phyloP scores from a whole-genome alignment of 2,329 filamentous ascomycete species.

The Ophiocordyceps polyrhachis-furcata region DNA sequence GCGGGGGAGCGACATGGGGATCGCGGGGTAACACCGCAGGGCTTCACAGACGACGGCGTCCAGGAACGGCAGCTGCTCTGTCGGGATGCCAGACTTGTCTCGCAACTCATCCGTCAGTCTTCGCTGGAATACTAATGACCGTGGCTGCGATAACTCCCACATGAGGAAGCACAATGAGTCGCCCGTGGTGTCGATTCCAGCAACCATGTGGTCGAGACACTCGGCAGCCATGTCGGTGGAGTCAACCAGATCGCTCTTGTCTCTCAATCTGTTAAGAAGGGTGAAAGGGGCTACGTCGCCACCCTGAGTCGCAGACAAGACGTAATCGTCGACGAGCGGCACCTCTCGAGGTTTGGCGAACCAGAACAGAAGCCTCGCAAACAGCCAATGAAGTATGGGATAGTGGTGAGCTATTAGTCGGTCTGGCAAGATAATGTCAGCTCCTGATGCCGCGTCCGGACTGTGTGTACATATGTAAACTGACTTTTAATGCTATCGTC shows the following conservation, averaged over 20 bases:
- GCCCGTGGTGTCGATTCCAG: conserved; percentile 54
- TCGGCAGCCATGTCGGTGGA: conserved; percentile 43
- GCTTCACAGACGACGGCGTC: conserved; percentile 46
- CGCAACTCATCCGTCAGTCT: conserved; percentile 33
- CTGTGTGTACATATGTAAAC: no score
- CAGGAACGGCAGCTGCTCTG: conserved; percentile 37
- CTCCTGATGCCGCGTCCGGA: background rate
- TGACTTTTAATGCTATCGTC: conserved; percentile 48
- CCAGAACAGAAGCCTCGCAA: conserved; percentile 24
- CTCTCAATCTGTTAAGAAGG: conserved; percentile 37
- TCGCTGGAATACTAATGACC: conserved; percentile 30
- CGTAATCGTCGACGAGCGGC: conserved; percentile 39
- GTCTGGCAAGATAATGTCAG: conserved; percentile 20
- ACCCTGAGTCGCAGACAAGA: conserved; percentile 30
- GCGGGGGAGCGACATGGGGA: conserved; percentile 48
- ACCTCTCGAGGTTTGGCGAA: conserved; percentile 36
- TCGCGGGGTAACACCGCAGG: conserved; percentile 42
- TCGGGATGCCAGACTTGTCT: conserved; percentile 16
- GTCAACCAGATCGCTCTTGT: conserved; percentile 28
- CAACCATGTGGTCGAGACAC: conserved; percentile 53
- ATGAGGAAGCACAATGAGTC: conserved; percentile 53
- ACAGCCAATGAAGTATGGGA: conserved; percentile 28
- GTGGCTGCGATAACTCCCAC: conserved; percentile 48
- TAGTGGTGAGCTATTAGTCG: conserved; percentile 39
- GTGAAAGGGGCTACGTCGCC: conserved; percentile 32